Percentiles rank a stretch among this genome's conserved stretches.
Evolutionary conservation across 192 early-diverging fungal species (phyloP).

Genomic region (Mortierella hygrophila): DNA sequence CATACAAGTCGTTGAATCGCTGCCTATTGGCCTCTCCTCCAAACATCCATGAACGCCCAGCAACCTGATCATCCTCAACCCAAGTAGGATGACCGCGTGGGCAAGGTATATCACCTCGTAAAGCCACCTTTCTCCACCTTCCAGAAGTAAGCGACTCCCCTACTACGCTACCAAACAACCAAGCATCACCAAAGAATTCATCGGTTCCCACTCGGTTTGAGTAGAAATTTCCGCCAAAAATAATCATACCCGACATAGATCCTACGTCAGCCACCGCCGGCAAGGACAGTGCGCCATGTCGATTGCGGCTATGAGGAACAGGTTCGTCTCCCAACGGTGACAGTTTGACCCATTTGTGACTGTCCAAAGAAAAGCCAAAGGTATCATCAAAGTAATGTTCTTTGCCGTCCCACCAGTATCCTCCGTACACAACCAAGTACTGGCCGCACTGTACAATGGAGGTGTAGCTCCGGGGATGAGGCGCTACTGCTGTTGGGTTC

Average conservation of each 20-base stretch:
- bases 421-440: slow-evolving; percentile 29
- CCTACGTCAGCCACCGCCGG: slow-evolving; percentile 7
- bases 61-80: slow-evolving; percentile 35
- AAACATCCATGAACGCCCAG: slow-evolving; percentile 44
- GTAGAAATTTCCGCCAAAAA: slow-evolving; percentile 41
- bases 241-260: slow-evolving; percentile 34
- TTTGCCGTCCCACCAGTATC: slow-evolving; percentile 36
- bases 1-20: slow-evolving; percentile 40
- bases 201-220: slow-evolving; percentile 19
- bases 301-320: slow-evolving; percentile 36
- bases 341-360: slow-evolving; percentile 32
- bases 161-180: slow-evolving; percentile 23
- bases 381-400: slow-evolving; percentile 37
- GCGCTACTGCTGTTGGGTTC: slow-evolving; percentile 18
- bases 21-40: slow-evolving; percentile 43
- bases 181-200: slow-evolving; percentile 35
- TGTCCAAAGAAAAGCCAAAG: slow-evolving; percentile 33
- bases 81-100: slow-evolving; percentile 29
- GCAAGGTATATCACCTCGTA: slow-evolving; percentile 34
- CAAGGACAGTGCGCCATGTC: slow-evolving; percentile 29
- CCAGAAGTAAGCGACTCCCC: slow-evolving; percentile 26
- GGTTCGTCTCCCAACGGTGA: slow-evolving; percentile 15
- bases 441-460: slow-evolving; percentile 27
- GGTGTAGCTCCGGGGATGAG: slow-evolving; percentile 42
- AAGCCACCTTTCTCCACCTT: slow-evolving; percentile 30